Evolutionary conservation across 2,329 filamentous ascomycete genomes (phyloP), one percentile per base, ranked within the genome.

Genomic region (Ramularia endophylla): DNA sequence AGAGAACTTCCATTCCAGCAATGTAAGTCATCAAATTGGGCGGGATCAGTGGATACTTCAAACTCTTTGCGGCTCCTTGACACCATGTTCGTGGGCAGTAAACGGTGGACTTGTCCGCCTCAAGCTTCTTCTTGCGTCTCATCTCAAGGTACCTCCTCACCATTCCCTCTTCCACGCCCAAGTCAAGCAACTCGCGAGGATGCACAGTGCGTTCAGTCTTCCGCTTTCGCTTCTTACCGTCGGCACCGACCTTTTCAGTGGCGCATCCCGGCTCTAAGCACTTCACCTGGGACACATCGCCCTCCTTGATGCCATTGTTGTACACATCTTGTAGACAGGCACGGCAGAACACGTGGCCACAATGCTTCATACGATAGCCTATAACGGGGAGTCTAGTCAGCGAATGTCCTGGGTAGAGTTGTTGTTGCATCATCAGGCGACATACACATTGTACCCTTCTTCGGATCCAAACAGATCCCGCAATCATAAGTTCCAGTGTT

Each of bases 41-140:
- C 3, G 61, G 62, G 20, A 71, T 65, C 39, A 70, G 68, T 4
- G 69, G 68, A 38, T 72, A 71, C 46, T 68, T 72, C 2, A 55
- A 49, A 7, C 79, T 80, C 4, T 67, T 78, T 18, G 89, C 89
- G 2, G 89, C 86, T 5, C 87, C 89, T 63, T 92, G 86, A 61
- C 92, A 98, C 87, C 89, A 95, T 41, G 81, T 74, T 7, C 92
- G 79, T 0, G 92, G 92, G 57, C 92, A 98, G 62, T 94, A 97
- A 25, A 95, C 77, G 0, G 89, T 95, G 44, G 81, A 83, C 58
- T 89, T 94, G 65, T 97, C 89, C 0, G 87, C 82, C 63, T 97
- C 92, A 2, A 97, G 77, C 61, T 87, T 85, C 51, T 85, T 86
- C 68, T 97, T 97, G 58, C 94, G 86, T 67, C 92, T 95, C 46